Conservation (phyloP, 1,284 basidiomycete species). For the Ceratobasidium sp. region DNA sequence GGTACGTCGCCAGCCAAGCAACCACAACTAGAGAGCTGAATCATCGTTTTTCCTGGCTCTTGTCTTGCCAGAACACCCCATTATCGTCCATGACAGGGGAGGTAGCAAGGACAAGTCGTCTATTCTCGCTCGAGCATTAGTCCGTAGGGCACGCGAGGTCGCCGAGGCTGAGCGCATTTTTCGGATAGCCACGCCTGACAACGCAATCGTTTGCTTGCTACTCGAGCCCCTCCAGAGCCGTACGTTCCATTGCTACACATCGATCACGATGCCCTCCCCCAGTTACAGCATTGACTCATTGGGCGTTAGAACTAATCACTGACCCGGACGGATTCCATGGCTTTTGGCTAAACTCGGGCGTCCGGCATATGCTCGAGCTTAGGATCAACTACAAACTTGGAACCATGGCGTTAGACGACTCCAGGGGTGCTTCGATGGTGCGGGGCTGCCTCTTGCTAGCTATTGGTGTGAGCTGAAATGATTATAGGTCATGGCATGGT, state of each 20-base stretch:
- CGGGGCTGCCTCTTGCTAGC: not conserved
- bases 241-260: constrained; percentile 54
- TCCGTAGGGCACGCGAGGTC: constrained; percentile 78
- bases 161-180: constrained; percentile 85
- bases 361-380: constrained; percentile 75
- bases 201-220: constrained; percentile 75
- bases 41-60: not conserved
- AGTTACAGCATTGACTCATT: constrained; percentile 13
- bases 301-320: constrained; percentile 41
- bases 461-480: not conserved
- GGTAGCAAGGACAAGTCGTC: constrained; percentile 55
- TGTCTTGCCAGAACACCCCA: constrained; percentile 69
- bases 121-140: constrained; percentile 61
- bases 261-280: not conserved
- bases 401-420: constrained; percentile 13
- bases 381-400: constrained; percentile 55
- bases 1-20: constrained; percentile 7
- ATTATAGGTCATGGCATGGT: constrained; percentile 76
- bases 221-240: constrained; percentile 78
- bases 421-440: constrained; percentile 30
- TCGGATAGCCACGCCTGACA: constrained; percentile 76
- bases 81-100: constrained; percentile 76
- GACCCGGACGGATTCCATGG: constrained; percentile 64
- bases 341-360: constrained; percentile 78
- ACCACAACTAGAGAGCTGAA: not conserved